Evolutionary conservation across 2,329 filamentous ascomycete genomes (phyloP).

Genomic region (Fusarium domesticum): DNA sequence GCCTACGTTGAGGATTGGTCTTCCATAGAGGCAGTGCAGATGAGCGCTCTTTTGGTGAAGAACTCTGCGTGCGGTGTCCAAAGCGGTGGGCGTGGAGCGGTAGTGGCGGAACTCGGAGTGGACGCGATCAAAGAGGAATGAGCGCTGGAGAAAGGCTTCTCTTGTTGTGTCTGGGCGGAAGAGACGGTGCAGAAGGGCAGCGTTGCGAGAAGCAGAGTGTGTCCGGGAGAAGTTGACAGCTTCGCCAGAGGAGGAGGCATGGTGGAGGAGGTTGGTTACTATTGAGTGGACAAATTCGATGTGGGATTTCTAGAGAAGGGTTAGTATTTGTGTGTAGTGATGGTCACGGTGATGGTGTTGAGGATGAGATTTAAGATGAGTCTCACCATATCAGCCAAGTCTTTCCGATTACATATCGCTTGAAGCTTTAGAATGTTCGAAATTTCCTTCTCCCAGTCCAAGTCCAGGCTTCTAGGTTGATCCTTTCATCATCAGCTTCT

Average conservation of each 20-base stretch:
- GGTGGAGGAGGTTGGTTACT: slow-evolving; percentile 44
- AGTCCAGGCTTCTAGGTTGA: slow-evolving; percentile 31
- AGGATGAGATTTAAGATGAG: background rate
- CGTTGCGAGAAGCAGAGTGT: slow-evolving; percentile 47
- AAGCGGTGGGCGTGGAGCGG: slow-evolving; percentile 12
- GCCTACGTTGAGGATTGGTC: slow-evolving; percentile 47
- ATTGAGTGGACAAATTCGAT: slow-evolving; percentile 48
- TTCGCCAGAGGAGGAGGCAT: slow-evolving; percentile 38
- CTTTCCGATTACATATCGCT: slow-evolving; percentile 38
- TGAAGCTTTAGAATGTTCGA: slow-evolving; percentile 44
- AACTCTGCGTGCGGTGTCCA: slow-evolving; percentile 14
- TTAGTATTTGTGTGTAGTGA: background rate
- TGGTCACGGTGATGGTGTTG: background rate
- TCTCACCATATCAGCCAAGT: slow-evolving; percentile 41
- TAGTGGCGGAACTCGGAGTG: slow-evolving; percentile 36
- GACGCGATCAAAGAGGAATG: slow-evolving; percentile 59
- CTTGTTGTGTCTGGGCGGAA: slow-evolving; percentile 50
- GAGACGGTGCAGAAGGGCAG: slow-evolving; percentile 42
- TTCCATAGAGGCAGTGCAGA: slow-evolving; percentile 66
- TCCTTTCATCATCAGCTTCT: slow-evolving; percentile 27
- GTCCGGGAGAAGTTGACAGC: slow-evolving; percentile 33
- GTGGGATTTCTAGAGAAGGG: slow-evolving; percentile 37
- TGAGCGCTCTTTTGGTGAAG: slow-evolving; percentile 64
- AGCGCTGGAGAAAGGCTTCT: slow-evolving; percentile 61
- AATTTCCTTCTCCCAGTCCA: slow-evolving; percentile 45